Conservation (phyloP, 768 basidiomycete genomes). For the Amyloporia xantha region DNA sequence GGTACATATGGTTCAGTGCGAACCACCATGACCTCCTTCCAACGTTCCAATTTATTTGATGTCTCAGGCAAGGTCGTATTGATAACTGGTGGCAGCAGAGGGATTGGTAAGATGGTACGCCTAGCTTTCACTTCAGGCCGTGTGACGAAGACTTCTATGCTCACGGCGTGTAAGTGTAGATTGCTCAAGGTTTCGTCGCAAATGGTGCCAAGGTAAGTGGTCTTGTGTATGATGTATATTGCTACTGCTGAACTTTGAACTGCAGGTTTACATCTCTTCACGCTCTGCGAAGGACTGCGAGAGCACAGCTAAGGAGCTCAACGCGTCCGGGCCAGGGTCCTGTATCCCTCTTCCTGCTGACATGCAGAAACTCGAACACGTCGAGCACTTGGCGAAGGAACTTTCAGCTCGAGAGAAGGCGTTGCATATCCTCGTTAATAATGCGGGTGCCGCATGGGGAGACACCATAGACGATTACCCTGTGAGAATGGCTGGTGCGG, state of each 20-base stretch:
- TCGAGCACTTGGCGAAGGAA: slow-evolving; percentile 45
- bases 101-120: slow-evolving; percentile 59
- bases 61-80: slow-evolving; percentile 51
- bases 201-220: slow-evolving; percentile 49
- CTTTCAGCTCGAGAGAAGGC: slow-evolving; percentile 44
- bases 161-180: slow-evolving; percentile 35
- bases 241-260: background rate
- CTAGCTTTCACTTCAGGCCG: slow-evolving; percentile 10
- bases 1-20: background rate
- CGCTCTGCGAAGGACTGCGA: slow-evolving; percentile 47
- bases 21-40: slow-evolving; percentile 30
- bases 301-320: slow-evolving; percentile 45
- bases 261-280: slow-evolving; percentile 61
- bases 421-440: slow-evolving; percentile 57
- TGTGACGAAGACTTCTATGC: slow-evolving; percentile 2
- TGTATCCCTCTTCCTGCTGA: slow-evolving; percentile 52
- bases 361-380: slow-evolving; percentile 46
- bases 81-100: slow-evolving; percentile 60
- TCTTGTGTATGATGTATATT: background rate
- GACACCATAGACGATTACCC: slow-evolving; percentile 40
- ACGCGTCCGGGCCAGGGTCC: slow-evolving; percentile 42
- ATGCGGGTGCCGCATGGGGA: slow-evolving; percentile 56
- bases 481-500: slow-evolving; percentile 20
- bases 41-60: slow-evolving; percentile 36
- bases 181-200: slow-evolving; percentile 54